phyloP scores from a whole-genome alignment of 1,139 yeast species.

The Saccharomyces hybrid region DNA sequence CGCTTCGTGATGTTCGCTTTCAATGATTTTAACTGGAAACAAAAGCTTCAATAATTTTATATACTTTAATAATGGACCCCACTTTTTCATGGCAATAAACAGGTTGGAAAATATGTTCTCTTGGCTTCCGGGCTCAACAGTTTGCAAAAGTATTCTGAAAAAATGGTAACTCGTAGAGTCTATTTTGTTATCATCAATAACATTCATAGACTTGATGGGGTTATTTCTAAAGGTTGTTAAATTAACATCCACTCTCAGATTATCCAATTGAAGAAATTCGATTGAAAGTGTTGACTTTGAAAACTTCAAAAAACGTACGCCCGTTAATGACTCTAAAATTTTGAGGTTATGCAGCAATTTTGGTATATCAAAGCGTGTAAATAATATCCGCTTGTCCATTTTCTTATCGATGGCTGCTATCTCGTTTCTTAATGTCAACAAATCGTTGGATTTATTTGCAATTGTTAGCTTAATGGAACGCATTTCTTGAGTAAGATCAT shows the following conservation, averaged over 20 bases:
- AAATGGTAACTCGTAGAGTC: neutral
- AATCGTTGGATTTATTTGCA: constrained; percentile 2
- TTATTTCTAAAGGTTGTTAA: neutral
- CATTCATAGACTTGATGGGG: neutral
- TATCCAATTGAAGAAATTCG: constrained; percentile 10
- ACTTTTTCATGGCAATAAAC: constrained; percentile 2
- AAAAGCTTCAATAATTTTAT: constrained; percentile 7
- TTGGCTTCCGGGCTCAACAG: neutral
- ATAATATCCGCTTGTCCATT: neutral
- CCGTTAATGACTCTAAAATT: neutral
- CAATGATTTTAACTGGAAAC: constrained; percentile 8
- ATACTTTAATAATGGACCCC: constrained; percentile 5
- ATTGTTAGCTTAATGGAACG: neutral
- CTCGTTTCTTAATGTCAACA: constrained; percentile 1
- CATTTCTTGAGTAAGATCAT: neutral
- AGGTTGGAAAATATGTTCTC: neutral
- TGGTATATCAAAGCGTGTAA: neutral
- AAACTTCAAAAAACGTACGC: neutral
- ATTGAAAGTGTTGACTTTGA: constrained; percentile 9
- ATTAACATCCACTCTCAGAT: neutral
- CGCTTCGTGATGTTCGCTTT: neutral
- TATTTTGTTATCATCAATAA: neutral
- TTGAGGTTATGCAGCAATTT: neutral
- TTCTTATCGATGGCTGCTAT: neutral
- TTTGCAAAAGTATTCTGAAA: neutral